Percentiles rank a stretch among this genome's conserved stretches.
Conservation (phyloP, 2,329 filamentous ascomycete species). For the Epichloe bromicola region DNA sequence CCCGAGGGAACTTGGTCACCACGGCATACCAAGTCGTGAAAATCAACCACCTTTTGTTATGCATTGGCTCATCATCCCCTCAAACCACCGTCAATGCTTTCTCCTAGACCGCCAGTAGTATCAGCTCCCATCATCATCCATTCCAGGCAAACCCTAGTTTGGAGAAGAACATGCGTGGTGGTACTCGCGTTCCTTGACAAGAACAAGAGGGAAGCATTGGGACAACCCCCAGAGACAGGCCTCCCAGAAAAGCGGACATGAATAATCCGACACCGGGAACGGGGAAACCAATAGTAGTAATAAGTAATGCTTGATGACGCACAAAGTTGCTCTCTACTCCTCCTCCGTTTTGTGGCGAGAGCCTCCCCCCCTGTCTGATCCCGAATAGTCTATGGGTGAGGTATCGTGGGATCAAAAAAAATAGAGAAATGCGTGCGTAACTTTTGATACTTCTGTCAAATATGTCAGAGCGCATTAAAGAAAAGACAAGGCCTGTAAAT, state of each 20-base stretch:
- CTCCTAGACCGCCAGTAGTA: background rate
- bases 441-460: slow-evolving; percentile 32
- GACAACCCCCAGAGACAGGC: background rate
- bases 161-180: background rate
- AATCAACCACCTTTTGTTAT: slow-evolving; percentile 1
- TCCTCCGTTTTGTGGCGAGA: slow-evolving; percentile 18
- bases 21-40: slow-evolving; percentile 6
- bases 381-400: slow-evolving; percentile 32
- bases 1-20: background rate
- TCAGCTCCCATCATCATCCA: slow-evolving; percentile 1
- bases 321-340: slow-evolving; percentile 7
- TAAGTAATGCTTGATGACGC: slow-evolving; percentile 2
- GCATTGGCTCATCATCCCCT: slow-evolving; percentile 3
- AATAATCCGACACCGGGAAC: slow-evolving; percentile 2
- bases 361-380: slow-evolving; percentile 14
- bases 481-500: slow-evolving; percentile 15
- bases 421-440: slow-evolving; percentile 25
- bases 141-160: background rate
- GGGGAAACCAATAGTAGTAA: slow-evolving; percentile 1
- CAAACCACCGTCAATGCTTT: slow-evolving; percentile 1
- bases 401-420: slow-evolving; percentile 32
- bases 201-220: background rate
- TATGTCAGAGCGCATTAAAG: slow-evolving; percentile 13
- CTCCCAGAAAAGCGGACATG: background rate
- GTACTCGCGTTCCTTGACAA: background rate